Evolutionary conservation across 2,329 filamentous ascomycete species (phyloP), one percentile per base, ranked within the genome.

Genomic region (Hymenoscyphus repandus): DNA sequence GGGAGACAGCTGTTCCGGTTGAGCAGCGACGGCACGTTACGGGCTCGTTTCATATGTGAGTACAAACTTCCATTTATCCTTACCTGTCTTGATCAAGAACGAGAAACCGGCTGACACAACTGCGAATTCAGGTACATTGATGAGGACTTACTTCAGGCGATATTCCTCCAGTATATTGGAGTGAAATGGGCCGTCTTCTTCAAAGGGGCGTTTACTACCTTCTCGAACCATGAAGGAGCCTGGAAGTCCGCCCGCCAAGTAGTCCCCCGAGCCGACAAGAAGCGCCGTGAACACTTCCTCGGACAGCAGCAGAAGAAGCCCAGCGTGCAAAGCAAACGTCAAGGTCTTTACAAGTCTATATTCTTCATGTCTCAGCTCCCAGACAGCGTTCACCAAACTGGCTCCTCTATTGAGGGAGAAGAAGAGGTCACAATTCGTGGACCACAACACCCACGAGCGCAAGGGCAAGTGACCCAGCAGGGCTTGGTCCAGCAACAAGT

Each of bases 31-130:
- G 75, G 18, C 75, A 80, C 47, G 62, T 81, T n/a, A 81, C 78
- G 54, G 77, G 77, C 1, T 76, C 77, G 50, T 82, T 82, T 59
- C 72, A 79, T 3, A 74, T 82, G n/a, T n/a, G n/a, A n/a, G n/a
- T n/a, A n/a, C n/a, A n/a, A n/a, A n/a, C n/a, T n/a, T n/a, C n/a
- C n/a, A n/a, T n/a, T n/a, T n/a, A n/a, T n/a, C n/a, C n/a, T n/a
- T n/a, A n/a, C n/a, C n/a, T n/a, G n/a, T n/a, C n/a, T n/a, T n/a
- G n/a, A n/a, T n/a, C n/a, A n/a, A n/a, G n/a, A n/a, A n/a, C n/a
- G n/a, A n/a, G n/a, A n/a, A n/a, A n/a, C n/a, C n/a, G n/a, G n/a
- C n/a, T n/a, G n/a, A n/a, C n/a, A n/a, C n/a, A n/a, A n/a, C n/a
- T n/a, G n/a, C n/a, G n/a, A n/a, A n/a, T n/a, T n/a, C n/a, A n/a